Percentiles rank a stretch among this genome's conserved stretches.
These are phyloP conservation scores for Ophiosphaerella korrae DNA, from an alignment of 2,329 filamentous ascomycete genomes.

Conservation along the genomic window DNA sequence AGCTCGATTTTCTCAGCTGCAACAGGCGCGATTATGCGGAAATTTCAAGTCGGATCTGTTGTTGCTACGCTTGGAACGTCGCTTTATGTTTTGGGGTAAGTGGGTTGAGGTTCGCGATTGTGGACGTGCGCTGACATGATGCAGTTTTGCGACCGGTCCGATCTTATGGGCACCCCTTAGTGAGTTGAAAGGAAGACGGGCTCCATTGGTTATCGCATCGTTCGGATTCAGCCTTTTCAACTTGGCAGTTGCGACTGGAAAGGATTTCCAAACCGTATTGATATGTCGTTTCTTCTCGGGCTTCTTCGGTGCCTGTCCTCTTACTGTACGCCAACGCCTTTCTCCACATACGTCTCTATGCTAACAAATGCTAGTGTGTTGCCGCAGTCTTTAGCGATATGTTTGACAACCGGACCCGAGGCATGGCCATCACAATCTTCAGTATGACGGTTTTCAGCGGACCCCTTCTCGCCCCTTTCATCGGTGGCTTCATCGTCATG, in stretches of 20 bases:
- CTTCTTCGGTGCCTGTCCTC: constrained; percentile 60
- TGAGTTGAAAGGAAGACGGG: constrained; percentile 55
- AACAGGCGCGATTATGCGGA: constrained; percentile 33
- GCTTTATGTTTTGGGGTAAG: constrained; percentile 55
- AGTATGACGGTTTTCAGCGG: constrained; percentile 59
- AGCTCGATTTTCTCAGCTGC: constrained; percentile 51
- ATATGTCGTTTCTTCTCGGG: constrained; percentile 60
- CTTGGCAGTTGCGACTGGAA: constrained; percentile 55
- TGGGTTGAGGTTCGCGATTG: too few species aligned
- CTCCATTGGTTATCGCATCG: constrained; percentile 56
- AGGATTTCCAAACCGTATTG: constrained; percentile 60
- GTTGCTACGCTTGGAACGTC: constrained; percentile 58
- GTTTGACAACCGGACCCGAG: constrained; percentile 52
- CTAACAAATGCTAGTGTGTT: constrained; percentile 42
- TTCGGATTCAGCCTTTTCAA: constrained; percentile 60
- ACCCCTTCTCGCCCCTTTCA: constrained; percentile 59
- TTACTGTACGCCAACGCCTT: constrained; percentile 51
- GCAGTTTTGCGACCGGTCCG: constrained; percentile 49
- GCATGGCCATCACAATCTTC: constrained; percentile 56
- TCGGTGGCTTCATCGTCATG: constrained; percentile 61
- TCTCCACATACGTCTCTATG: not conserved
- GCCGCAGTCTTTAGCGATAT: constrained; percentile 63
- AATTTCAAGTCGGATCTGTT: constrained; percentile 54
- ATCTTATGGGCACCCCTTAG: constrained; percentile 57
- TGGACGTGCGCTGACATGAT: too few species aligned